Percentiles rank a stretch among this genome's conserved stretches.
These are phyloP conservation scores for Hypholoma sublateritium DNA, from an alignment of 768 basidiomycete genomes.

Conservation along the genomic window DNA sequence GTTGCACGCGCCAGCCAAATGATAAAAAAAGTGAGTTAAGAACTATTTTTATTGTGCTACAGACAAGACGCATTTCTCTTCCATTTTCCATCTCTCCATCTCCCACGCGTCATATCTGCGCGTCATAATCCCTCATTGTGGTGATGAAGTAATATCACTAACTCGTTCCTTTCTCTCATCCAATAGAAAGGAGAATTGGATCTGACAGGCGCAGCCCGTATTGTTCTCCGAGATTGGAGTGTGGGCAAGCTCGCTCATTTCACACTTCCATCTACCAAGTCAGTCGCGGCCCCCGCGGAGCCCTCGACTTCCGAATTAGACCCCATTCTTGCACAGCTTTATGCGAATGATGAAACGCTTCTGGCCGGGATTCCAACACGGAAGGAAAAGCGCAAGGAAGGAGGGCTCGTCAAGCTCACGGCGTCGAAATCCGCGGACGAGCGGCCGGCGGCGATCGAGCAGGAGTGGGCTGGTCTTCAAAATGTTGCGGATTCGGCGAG, in stretches of 20 bases:
- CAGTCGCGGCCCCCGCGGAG: not conserved
- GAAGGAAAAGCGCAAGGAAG: constrained; percentile 66
- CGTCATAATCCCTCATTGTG: not conserved
- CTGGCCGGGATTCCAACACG: constrained; percentile 48
- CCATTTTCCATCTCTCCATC: constrained; percentile 8
- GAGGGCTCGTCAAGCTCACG: constrained; percentile 57
- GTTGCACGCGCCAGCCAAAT: constrained; percentile 75
- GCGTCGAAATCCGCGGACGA: constrained; percentile 31
- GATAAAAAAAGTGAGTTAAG: constrained; percentile 77
- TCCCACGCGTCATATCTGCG: not conserved
- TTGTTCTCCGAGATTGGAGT: constrained; percentile 85
- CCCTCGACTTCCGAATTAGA: constrained; percentile 3
- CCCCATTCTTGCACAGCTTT: constrained; percentile 27
- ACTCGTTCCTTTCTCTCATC: constrained; percentile 1
- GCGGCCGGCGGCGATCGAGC: constrained; percentile 38
- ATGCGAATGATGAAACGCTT: constrained; percentile 48
- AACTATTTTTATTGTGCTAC: constrained; percentile 6
- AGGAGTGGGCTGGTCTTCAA: constrained; percentile 42
- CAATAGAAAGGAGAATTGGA: constrained; percentile 71
- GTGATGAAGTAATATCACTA: constrained; percentile 5
- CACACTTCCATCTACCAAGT: constrained; percentile 47
- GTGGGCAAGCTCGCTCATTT: constrained; percentile 73
- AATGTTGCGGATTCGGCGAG: constrained; percentile 33
- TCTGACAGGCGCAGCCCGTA: constrained; percentile 69
- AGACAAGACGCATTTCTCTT: constrained; percentile 1